phyloP scores from a whole-genome alignment of 495 filamentous ascomycete species.

The Aspergillus ostianus region DNA sequence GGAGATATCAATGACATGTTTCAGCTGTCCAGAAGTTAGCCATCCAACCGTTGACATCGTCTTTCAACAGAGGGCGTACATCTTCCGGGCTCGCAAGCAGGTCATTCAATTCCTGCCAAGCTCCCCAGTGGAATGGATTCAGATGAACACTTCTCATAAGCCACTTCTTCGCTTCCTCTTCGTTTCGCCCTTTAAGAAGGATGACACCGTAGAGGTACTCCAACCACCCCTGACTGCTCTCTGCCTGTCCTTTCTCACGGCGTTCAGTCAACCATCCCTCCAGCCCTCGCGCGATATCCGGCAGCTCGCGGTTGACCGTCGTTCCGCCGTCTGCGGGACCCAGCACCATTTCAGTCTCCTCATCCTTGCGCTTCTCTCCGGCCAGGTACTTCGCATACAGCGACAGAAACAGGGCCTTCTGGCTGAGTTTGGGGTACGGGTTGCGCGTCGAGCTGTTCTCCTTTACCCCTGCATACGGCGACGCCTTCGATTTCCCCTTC shows the following conservation, averaged over 20 bases:
- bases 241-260: slow-evolving; percentile 53
- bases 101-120: slow-evolving; percentile 84
- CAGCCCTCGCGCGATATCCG: slow-evolving; percentile 68
- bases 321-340: slow-evolving; percentile 85
- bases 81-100: slow-evolving; percentile 79
- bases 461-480: slow-evolving; percentile 30
- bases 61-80: slow-evolving; percentile 49
- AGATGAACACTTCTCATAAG: slow-evolving; percentile 79
- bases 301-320: slow-evolving; percentile 79
- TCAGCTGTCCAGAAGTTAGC: slow-evolving; percentile 44
- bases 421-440: slow-evolving; percentile 62
- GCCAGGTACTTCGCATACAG: slow-evolving; percentile 90
- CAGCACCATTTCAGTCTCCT: slow-evolving; percentile 96
- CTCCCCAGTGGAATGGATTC: slow-evolving; percentile 93
- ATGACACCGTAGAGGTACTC: slow-evolving; percentile 94
- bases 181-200: slow-evolving; percentile 86
- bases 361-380: slow-evolving; percentile 93
- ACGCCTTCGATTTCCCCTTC: slow-evolving; percentile 57
- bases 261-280: slow-evolving; percentile 73
- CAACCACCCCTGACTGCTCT: slow-evolving; percentile 84
- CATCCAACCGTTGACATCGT: background rate
- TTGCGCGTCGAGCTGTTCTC: slow-evolving; percentile 26
- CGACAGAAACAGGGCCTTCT: slow-evolving; percentile 88
- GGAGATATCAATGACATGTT: slow-evolving; percentile 57
- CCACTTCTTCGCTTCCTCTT: slow-evolving; percentile 75